Percentiles rank a stretch among this genome's conserved stretches.
Evolutionary conservation across 116 monocot genomes (phyloP).

Genomic region (Zostera marina): DNA sequence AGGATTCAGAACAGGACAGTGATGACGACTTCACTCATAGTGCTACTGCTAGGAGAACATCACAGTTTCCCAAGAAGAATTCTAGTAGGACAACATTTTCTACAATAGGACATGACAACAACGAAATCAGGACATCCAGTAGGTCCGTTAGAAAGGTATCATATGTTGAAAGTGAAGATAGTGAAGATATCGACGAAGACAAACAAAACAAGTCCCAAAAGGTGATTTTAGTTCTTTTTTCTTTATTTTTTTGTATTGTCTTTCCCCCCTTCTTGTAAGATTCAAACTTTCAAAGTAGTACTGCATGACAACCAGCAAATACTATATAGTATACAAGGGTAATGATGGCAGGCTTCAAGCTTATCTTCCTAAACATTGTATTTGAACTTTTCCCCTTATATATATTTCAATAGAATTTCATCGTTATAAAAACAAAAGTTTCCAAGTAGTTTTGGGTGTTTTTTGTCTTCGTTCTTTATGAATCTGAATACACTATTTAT

Average conservation of each 20-base stretch:
- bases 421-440: too few relatives aligned
- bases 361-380: too few relatives aligned
- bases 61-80: constrained; percentile 28
- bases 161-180: constrained; percentile 97
- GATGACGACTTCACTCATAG: constrained; percentile 31
- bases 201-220: constrained; percentile 55
- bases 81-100: constrained; percentile 6
- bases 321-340: too few relatives aligned
- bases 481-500: constrained; percentile 2
- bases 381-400: too few relatives aligned
- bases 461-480: background rate
- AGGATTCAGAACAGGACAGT: constrained; percentile 49
- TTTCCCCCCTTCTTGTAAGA: too few relatives aligned
- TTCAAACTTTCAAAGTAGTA: too few relatives aligned
- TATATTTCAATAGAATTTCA: too few relatives aligned
- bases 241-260: background rate
- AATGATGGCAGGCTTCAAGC: too few relatives aligned
- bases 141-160: constrained; percentile 86
- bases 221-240: constrained; percentile 21
- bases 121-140: constrained; percentile 63
- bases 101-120: constrained; percentile 27
- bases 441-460: too few relatives aligned
- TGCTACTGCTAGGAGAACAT: constrained; percentile 24
- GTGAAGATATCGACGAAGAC: constrained; percentile 72
- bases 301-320: too few relatives aligned